phyloP scores from a whole-genome alignment of 208 protist genomes.

The Wallacemonas rigidus region DNA sequence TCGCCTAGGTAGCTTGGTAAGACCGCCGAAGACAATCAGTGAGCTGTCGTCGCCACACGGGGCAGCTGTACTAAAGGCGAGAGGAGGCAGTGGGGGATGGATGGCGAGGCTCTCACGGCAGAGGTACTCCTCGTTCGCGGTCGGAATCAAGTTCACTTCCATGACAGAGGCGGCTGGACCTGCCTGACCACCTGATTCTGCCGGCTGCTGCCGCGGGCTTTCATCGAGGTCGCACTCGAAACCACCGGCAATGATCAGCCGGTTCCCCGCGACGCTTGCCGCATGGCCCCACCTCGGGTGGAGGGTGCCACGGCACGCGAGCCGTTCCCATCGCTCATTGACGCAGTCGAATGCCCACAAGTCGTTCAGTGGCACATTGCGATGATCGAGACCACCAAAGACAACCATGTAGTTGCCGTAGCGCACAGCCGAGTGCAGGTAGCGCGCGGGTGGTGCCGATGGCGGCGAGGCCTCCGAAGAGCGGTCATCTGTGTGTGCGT shows the following conservation, averaged over 20 bases:
- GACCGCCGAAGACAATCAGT: conserved; percentile 76
- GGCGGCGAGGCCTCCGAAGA: background rate
- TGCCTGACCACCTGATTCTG: conserved; percentile 10
- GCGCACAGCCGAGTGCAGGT: conserved; percentile 75
- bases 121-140: conserved; percentile 45
- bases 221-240: conserved; percentile 60
- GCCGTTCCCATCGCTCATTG: conserved; percentile 77
- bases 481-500: background rate
- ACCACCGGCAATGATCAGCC: conserved; percentile 76
- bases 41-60: conserved; percentile 80
- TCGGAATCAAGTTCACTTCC: conserved; percentile 72
- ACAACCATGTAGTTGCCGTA: conserved; percentile 86
- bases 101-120: conserved; percentile 47
- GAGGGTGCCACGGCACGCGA: conserved; percentile 41
- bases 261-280: conserved; percentile 68
- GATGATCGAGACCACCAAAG: conserved; percentile 73
- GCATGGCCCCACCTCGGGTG: conserved; percentile 58
- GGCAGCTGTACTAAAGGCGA: conserved; percentile 59
- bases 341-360: conserved; percentile 82
- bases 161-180: conserved; percentile 32
- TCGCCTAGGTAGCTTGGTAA: conserved; percentile 32
- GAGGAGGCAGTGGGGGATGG: conserved; percentile 47
- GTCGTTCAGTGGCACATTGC: conserved; percentile 69
- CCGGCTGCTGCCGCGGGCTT: conserved; percentile 17
- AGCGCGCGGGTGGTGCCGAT: conserved; percentile 37